Base-by-base conservation (phyloP, 2,329 filamentous ascomycete species). In the Trichoderma lentiforme region DNA sequence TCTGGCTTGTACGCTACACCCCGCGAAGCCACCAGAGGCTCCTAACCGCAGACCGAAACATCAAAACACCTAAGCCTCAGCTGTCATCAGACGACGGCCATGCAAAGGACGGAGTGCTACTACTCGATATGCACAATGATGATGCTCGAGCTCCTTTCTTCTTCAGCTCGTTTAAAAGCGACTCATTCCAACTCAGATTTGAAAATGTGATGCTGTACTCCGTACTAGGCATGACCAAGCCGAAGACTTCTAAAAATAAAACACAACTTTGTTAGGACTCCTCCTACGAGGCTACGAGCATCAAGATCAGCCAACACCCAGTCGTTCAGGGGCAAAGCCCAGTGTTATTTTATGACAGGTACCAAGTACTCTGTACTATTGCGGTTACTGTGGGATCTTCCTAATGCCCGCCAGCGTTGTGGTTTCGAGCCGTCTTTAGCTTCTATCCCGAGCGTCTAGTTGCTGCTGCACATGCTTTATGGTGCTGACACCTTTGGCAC, bases 1-100 rank as follows among this genome's bases (percentile, higher is more conserved):
- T 36, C 24, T 51, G 47, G 47, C 60, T 65, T 60, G 56, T 56
- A 64, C 65, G 66, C 66, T 36, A 70, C 65, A 62, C 18, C 61
- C 43, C 51, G 36, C 51, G 63, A 58, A 57, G 64, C 36, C 15
- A 58, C 53, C 62, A 56, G 51, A 71, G 21, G 21, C 43, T 56
- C 51, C 51, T 12, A 69, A 60, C 47, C 36, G 57, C 58, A 61
- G 58, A 53, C 60, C 34, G 66, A 70, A 36, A 51, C 69, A 28
- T 70, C 36, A 58, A 53, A 56, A 67, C 64, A n/a, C 18, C 53
- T 21, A 43, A 36, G 56, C 56, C 66, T 58, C 66, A 61, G 66
- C 57, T 61, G 66, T 61, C 56, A 61, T 61, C 28, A 53, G 28
- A 34, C 39, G 36, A 53, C 66, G 47, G 21, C 28, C 15, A 36